Base-by-base conservation (phyloP, 495 filamentous ascomycete species). In the Aspergillus ellipticus region DNA sequence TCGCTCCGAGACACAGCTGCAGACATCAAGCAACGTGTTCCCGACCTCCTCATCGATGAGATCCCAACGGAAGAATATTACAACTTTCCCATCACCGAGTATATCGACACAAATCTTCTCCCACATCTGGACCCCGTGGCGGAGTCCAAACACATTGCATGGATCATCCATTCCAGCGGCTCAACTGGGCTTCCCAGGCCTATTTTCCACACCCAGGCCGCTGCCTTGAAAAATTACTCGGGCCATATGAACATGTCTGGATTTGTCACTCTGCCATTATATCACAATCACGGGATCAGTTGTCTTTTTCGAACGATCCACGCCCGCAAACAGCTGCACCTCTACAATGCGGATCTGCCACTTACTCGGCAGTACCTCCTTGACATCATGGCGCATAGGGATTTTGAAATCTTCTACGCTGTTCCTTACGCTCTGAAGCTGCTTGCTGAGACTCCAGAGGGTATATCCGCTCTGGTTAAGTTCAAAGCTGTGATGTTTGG, bases 161-260 rank as follows among this genome's bases (percentile, higher is more conserved):
- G 78, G 66, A 83, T 85, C 16, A 63, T 79, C 46, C 83, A 84
- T 62, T 84, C 80, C 0, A 82, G 79, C 39, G 82, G 82, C 3
- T 82, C 78, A 5, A 85, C 82, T 4, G 82, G 82, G 2, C 71
- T 82, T n/a, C 82, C 82, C 2, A 85, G 85, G 56, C 78, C 82
- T 1, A 72, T 80, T 1, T 66, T 66, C 51, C 61, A 74, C 0
- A 68, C 68, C 11, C 66, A 75, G 60, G 61, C 54, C 61, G 70
- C 61, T 58, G 70, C 57, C 51, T 46, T 39, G 49, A 62, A 64
- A 42, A 74, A 74, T 52, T 75, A 70, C 55, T 58, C 66, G 0
- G 59, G 60, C 5, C 69, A 69, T 31, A 68, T 55, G 60, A 62
- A 61, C 11, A 20, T 74, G 42, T 63, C 61, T 1, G 66, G 70